phyloP scores from a whole-genome alignment of 2,329 filamentous ascomycete genomes.

The Colletotrichum sp. region DNA sequence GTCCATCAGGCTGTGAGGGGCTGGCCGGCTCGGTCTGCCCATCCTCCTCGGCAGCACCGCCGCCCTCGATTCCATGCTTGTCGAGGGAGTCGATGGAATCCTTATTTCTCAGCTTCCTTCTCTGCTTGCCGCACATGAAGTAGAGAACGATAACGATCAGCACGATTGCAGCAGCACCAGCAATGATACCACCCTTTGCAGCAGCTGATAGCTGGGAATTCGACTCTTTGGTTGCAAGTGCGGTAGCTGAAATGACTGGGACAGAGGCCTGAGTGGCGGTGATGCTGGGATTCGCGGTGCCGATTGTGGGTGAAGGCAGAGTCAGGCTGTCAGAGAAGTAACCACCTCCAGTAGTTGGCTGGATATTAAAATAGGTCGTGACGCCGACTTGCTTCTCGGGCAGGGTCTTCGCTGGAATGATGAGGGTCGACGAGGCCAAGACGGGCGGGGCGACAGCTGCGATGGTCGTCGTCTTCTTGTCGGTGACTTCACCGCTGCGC shows the following conservation, averaged over 20 bases:
- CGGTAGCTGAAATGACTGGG: not conserved
- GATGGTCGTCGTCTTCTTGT: not conserved
- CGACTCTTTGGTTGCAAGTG: not conserved
- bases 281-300: not conserved
- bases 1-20: slow-evolving; percentile 11
- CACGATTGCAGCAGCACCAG: slow-evolving; percentile 16
- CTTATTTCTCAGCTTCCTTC: slow-evolving; percentile 7
- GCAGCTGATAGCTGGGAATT: not conserved
- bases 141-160: slow-evolving; percentile 24
- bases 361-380: not conserved
- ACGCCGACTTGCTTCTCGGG: not conserved
- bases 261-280: not conserved
- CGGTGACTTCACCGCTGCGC: slow-evolving; percentile 21
- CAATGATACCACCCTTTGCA: slow-evolving; percentile 5
- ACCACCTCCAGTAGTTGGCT: not conserved
- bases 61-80: slow-evolving; percentile 19
- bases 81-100: slow-evolving; percentile 8
- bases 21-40: slow-evolving; percentile 28
- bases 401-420: not conserved
- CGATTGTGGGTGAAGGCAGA: not conserved
- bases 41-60: slow-evolving; percentile 30
- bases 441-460: slow-evolving; percentile 11
- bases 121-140: slow-evolving; percentile 21
- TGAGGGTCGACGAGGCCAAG: not conserved
- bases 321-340: slow-evolving; percentile 1